Conservation (phyloP, 2,329 filamentous ascomycete species). For the Nigrospora osmanthi region DNA sequence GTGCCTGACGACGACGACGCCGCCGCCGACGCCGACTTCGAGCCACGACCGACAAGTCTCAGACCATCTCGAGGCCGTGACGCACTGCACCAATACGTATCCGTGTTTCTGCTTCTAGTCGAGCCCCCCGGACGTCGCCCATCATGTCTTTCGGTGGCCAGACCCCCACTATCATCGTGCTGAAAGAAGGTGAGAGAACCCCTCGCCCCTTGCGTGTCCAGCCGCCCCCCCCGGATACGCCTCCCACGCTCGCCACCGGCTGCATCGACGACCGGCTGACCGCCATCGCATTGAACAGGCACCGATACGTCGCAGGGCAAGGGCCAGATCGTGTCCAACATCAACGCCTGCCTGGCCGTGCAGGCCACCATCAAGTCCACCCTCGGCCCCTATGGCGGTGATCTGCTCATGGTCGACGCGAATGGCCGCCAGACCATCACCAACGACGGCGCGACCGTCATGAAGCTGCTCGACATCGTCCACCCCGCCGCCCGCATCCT, state of each 20-base stretch:
- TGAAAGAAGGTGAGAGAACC: constrained; percentile 76
- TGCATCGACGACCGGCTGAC: constrained; percentile 1
- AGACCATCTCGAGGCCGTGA: background rate
- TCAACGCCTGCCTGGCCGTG: constrained; percentile 94
- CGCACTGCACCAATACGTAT: background rate
- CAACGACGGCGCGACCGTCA: constrained; percentile 97
- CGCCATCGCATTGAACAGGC: constrained; percentile 42
- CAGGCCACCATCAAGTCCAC: constrained; percentile 95
- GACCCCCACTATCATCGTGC: constrained; percentile 94
- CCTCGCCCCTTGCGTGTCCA: constrained; percentile 25
- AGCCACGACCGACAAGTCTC: background rate
- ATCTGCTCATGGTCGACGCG: constrained; percentile 89
- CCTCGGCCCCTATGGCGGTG: constrained; percentile 91
- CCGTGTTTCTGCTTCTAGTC: background rate
- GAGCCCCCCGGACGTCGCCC: constrained; percentile 4
- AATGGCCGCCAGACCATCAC: constrained; percentile 97
- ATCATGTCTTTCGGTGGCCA: constrained; percentile 95
- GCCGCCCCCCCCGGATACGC: too few relatives aligned
- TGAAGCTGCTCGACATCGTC: constrained; percentile 99
- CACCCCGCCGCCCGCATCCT: constrained; percentile 96
- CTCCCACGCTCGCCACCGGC: constrained; percentile 21
- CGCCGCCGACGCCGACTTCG: background rate
- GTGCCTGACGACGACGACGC: background rate
- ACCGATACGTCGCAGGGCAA: constrained; percentile 97
- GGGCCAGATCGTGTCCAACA: constrained; percentile 94